A percentile compares a stretch with the other conserved stretches of the same genome.
Evolutionary conservation across 441 rosid genomes (phyloP).

Genomic region (Pelargonium cotyledonis): DNA sequence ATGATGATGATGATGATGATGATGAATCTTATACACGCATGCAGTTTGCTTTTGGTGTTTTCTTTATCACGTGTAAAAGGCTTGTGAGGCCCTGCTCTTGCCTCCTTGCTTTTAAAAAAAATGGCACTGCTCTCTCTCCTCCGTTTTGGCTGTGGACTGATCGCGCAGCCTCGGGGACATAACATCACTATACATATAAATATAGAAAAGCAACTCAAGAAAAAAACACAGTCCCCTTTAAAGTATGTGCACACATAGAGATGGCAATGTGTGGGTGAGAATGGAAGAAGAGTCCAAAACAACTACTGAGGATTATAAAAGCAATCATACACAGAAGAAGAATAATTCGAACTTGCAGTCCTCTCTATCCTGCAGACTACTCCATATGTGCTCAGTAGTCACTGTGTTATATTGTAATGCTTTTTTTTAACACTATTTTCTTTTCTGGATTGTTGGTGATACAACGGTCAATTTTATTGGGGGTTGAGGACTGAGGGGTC

Average conservation of each 20-base stretch:
- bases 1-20: conserved; percentile 32
- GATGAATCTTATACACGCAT: conserved; percentile 85
- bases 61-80: conserved; percentile 92
- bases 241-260: conserved; percentile 11
- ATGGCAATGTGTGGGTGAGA: background rate
- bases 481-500: too few species aligned
- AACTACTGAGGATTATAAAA: conserved; percentile 25
- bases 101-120: conserved; percentile 12
- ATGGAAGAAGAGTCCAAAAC: conserved; percentile 24
- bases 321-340: conserved; percentile 58
- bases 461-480: too few species aligned
- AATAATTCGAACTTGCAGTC: conserved; percentile 70
- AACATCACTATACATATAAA: conserved; percentile 9
- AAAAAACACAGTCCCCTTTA: conserved; percentile 8
- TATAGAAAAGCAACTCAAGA: background rate
- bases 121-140: conserved; percentile 5
- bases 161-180: conserved; percentile 41
- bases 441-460: background rate
- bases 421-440: too few species aligned
- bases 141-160: conserved; percentile 28
- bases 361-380: conserved; percentile 41
- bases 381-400: conserved; percentile 28
- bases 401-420: background rate
- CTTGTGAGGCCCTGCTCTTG: conserved; percentile 17
- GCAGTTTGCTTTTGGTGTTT: conserved; percentile 78